These are phyloP conservation scores for Jatropha curcas DNA, from an alignment of 345 rosid species.

Conservation along the genomic window DNA sequence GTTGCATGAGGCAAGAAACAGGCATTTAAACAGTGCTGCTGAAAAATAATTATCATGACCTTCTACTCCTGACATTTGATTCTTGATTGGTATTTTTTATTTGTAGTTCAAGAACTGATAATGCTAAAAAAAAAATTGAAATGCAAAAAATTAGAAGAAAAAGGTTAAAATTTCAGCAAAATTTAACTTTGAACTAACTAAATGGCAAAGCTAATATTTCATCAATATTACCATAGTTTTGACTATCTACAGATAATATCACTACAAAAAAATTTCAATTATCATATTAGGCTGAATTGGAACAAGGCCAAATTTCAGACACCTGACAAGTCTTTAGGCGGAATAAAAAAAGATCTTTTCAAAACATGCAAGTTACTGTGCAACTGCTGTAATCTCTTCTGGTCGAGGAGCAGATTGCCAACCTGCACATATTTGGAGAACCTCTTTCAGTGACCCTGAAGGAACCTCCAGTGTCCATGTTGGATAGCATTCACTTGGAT, in stretches of 20 bases:
- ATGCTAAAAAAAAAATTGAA: too few relatives aligned
- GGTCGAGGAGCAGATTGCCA: conserved; percentile 62
- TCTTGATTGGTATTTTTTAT: too few relatives aligned
- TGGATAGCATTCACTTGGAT: conserved; percentile 56
- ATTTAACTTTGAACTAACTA: too few relatives aligned
- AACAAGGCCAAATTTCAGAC: background rate
- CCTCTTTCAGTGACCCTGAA: conserved; percentile 50
- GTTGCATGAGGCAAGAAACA: conserved; percentile 29
- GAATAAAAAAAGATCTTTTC: background rate
- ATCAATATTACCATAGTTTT: too few relatives aligned
- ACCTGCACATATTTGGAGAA: conserved; percentile 57
- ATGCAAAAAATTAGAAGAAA: too few relatives aligned
- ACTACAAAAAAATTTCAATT: background rate
- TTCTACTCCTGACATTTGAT: too few relatives aligned
- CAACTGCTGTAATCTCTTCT: conserved; percentile 28
- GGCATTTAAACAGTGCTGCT: conserved; percentile 20
- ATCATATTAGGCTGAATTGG: background rate
- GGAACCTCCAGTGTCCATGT: conserved; percentile 60
- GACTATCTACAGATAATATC: background rate
- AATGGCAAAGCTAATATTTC: too few relatives aligned
- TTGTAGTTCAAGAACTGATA: too few relatives aligned
- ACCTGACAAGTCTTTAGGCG: background rate
- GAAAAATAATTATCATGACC: too few relatives aligned
- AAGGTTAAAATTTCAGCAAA: too few relatives aligned
- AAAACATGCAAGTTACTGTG: conserved; percentile 3